Evolutionary conservation across 2,329 filamentous ascomycete genomes (phyloP).

Genomic region (Pseudogymnoascus sp.): DNA sequence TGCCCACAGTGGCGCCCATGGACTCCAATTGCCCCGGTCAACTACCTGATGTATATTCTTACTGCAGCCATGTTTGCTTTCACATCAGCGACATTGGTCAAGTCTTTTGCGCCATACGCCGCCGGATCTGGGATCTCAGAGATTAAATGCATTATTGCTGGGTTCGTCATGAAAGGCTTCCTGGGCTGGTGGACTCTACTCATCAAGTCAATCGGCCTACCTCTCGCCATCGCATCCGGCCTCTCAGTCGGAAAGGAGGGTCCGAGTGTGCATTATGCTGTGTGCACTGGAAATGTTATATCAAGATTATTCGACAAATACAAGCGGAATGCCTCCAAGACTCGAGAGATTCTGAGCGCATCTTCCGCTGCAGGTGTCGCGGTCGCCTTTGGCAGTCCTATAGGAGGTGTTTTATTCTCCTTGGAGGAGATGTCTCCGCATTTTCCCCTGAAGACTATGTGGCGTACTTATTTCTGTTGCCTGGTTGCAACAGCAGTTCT

Average conservation of each 20-base stretch:
- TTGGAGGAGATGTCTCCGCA: conserved; percentile 96
- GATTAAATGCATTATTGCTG: conserved; percentile 98
- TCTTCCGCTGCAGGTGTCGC: conserved; percentile 92
- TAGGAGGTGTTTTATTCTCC: conserved; percentile 93
- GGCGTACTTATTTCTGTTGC: conserved; percentile 97
- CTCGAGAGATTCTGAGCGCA: conserved; percentile 87
- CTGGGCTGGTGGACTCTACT: conserved; percentile 83
- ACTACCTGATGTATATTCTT: conserved; percentile 82
- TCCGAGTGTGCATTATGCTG: conserved; percentile 96
- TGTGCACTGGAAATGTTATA: conserved; percentile 95
- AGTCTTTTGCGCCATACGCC: conserved; percentile 88
- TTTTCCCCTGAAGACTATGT: conserved; percentile 94
- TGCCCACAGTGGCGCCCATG: conserved; percentile 86
- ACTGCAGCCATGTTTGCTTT: conserved; percentile 81
- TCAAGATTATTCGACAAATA: conserved; percentile 91
- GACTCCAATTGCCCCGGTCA: conserved; percentile 69
- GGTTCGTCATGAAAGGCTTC: conserved; percentile 99
- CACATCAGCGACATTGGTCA: conserved; percentile 76
- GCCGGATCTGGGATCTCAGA: conserved; percentile 96
- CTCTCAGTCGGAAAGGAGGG: conserved; percentile 95
- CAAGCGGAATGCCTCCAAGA: conserved; percentile 84
- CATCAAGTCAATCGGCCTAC: conserved; percentile 89
- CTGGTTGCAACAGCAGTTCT: conserved; percentile 89
- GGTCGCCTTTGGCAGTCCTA: conserved; percentile 94
- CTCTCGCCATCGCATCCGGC: conserved; percentile 87